Evolutionary conservation across 371 early-diverging fungal species (phyloP), one percentile per base, ranked within the genome.

Genomic region (Lichtheimia hyalospora): DNA sequence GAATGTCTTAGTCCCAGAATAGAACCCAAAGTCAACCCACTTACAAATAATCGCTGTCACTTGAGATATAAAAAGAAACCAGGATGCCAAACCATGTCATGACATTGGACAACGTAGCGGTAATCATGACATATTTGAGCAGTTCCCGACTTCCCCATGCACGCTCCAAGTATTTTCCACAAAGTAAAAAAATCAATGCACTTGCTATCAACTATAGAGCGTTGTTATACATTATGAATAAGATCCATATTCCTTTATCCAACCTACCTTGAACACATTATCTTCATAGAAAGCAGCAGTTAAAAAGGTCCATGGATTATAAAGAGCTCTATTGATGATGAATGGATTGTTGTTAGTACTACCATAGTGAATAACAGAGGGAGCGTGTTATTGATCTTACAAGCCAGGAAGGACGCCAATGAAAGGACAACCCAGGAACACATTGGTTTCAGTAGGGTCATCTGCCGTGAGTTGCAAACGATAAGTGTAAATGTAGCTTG

Each of bases 111-210:
- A 81, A 63, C 3, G 84, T 58, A 40, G 77, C 85, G 0, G 85
- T 74, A 12, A 92, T 62, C 3, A 70, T 27, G 20, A 87, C 66
- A 64, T 82, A 89, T 60, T 85, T 91, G n/a, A 89, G 52, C 27
- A 89, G 68, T 58, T 89, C 91, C 52, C 74, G 83, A 18, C 85
- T 77, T 8, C 91, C 90, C 91, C 92, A 93, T 50, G 79, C 82
- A 12, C 85, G 79, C 69, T 91, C 93, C 66, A 93, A 79, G 61
- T 90, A 91, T 64, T 85, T 87, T 49, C 90, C 91, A 67, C 82
- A 75, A 12, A 85, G 71, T 21, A 86, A 59, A 7, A 89, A 60
- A 3, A 82, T 64, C 0, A 76, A 62, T 3, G 74, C 56, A 60
- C 81, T 84, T 43, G 69, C 65, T 20, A 73, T 44, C 24, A 85